phyloP scores from a whole-genome alignment of 2,329 filamentous ascomycete genomes.

The Fusarium temperatum region DNA sequence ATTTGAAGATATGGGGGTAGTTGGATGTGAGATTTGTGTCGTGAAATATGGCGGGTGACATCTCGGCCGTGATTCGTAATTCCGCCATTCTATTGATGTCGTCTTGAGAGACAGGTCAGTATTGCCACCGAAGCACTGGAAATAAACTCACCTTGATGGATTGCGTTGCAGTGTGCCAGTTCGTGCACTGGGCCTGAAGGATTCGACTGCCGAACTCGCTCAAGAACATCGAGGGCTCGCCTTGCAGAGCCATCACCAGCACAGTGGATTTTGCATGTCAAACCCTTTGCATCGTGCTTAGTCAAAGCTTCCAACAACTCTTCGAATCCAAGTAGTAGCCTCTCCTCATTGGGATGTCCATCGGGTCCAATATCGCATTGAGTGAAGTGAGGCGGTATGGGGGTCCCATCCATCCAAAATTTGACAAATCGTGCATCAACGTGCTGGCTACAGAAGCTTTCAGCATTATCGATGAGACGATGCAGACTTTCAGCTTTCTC shows the following conservation, averaged over 20 bases:
- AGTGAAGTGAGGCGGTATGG: neutral
- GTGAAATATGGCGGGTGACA: neutral
- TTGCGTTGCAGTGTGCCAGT: neutral
- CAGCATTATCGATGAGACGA: neutral
- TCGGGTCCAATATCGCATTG: neutral
- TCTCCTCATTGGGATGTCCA: neutral
- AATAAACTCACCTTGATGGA: neutral
- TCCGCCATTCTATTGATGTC: neutral
- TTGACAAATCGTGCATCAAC: neutral
- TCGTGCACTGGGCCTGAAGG: neutral
- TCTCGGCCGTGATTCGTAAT: neutral
- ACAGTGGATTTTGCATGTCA: neutral
- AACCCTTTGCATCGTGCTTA: neutral
- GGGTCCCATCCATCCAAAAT: neutral
- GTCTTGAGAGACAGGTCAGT: neutral
- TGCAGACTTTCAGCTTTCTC: neutral
- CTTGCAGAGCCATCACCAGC: neutral
- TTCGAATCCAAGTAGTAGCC: neutral
- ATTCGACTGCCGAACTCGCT: neutral
- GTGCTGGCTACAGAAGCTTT: neutral
- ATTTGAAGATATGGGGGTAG: neutral
- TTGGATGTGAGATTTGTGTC: neutral
- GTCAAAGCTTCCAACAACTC: neutral
- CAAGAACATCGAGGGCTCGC: neutral
- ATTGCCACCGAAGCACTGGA: accelerated